Evolutionary conservation across 1,284 basidiomycete species (phyloP).

Genomic region (Exobasidium rhododendri): DNA sequence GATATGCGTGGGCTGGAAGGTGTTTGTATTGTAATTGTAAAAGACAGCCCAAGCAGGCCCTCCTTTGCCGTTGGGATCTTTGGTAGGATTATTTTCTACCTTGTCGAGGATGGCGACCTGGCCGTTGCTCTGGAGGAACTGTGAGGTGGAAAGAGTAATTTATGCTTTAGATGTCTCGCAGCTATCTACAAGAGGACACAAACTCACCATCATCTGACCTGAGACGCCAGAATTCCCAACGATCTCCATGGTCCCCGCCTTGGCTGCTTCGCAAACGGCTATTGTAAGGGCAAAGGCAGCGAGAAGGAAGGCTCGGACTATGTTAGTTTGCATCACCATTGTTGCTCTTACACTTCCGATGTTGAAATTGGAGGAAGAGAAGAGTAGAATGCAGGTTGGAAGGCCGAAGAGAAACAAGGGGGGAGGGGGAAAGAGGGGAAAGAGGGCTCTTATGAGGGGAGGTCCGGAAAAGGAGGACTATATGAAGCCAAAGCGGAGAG

Average conservation of each 20-base stretch:
- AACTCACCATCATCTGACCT: conserved; percentile 49
- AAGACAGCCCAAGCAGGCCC: conserved; percentile 44
- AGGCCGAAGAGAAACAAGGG: not conserved
- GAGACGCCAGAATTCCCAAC: conserved; percentile 46
- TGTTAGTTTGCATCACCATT: too few species aligned
- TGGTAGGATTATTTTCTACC: conserved; percentile 40
- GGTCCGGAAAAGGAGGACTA: too few species aligned
- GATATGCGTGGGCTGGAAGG: conserved; percentile 30
- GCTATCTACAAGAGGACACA: too few species aligned
- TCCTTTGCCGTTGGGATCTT: conserved; percentile 18
- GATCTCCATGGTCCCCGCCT: conserved; percentile 23
- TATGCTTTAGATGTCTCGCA: too few species aligned
- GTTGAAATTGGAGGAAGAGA: too few species aligned
- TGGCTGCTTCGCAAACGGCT: not conserved
- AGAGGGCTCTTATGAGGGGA: too few species aligned
- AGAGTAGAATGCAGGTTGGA: too few species aligned
- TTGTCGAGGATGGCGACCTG: conserved; percentile 50
- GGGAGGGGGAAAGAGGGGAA: not conserved
- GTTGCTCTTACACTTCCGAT: not conserved
- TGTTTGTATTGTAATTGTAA: conserved; percentile 37
- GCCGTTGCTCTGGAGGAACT: conserved; percentile 36
- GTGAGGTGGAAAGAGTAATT: too few species aligned
- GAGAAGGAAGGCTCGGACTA: not conserved
- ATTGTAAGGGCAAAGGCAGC: not conserved
- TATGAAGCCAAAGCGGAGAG: too few species aligned